Evolutionary conservation across 2,329 filamentous ascomycete species (phyloP), one percentile per base, ranked within the genome.

Genomic region (Pseudocercospora crystallina): DNA sequence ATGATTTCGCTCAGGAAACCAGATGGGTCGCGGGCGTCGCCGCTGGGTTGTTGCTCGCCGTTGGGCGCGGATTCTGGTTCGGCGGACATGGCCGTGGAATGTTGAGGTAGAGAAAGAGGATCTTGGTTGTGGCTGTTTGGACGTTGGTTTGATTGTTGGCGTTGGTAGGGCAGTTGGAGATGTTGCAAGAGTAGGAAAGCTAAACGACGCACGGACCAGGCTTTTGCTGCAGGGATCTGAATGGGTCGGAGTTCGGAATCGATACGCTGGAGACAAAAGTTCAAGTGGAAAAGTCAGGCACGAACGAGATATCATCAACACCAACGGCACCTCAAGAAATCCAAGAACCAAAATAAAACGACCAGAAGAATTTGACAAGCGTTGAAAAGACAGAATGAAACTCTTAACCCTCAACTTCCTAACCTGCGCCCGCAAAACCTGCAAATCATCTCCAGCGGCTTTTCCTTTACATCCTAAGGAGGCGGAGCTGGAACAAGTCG

Each of bases 321-420:
- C n/a, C n/a, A n/a, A n/a, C n/a, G n/a, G n/a, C n/a, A n/a, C 8
- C 33, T 14, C 12, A 9, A 35, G 34, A 33, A n/a, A 33, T 11
- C 3, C 9, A 44, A 13, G 10, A 44, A 13, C 14, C 33, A 44
- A 5, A 11, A 34, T 5, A 34, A 17, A n/a, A 44, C n/a, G 14
- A 20, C 9, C 20, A 26, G n/a, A 17, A 13, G 12, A 39, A 36
- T n/a, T n/a, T n/a, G n/a, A n/a, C n/a, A n/a, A n/a, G n/a, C n/a
- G n/a, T n/a, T n/a, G n/a, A n/a, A 2, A 10, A 26, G 8, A 44
- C 42, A 54, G 36, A n/a, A 99, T 99, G 94, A 97, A 97, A 73
- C 78, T 97, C 57, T 83, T 97, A 45, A 96, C 90, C 54, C 85
- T 95, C 65, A 97, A 97, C 75, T 99, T 99, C 73, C 78, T 97